Percentiles rank a stretch among this genome's conserved stretches.
Conservation (phyloP, 2,329 filamentous ascomycete genomes). For the Colletotrichum truncatum region DNA sequence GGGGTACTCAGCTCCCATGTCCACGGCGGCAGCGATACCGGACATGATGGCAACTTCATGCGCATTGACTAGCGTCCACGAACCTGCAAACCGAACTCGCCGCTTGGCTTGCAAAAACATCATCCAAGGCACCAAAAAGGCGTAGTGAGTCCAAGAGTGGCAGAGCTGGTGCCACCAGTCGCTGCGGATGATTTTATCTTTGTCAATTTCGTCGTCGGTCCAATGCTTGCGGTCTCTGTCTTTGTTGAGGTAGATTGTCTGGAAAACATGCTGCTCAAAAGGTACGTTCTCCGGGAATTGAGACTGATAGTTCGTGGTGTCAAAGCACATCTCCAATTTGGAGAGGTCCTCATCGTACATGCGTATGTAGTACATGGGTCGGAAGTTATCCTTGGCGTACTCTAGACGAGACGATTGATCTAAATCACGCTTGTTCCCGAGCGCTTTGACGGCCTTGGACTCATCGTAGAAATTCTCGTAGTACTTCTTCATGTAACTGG, state of each 20-base stretch:
- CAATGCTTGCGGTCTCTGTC: conserved; percentile 61
- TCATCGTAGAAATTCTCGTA: conserved; percentile 68
- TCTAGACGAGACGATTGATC: conserved; percentile 51
- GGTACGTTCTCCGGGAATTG: conserved; percentile 64
- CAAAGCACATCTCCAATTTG: conserved; percentile 73
- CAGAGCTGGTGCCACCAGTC: conserved; percentile 73
- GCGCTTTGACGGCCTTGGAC: conserved; percentile 50
- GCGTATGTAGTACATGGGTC: conserved; percentile 71
- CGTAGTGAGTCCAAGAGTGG: conserved; percentile 66
- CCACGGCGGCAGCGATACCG: conserved; percentile 74
- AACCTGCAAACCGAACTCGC: conserved; percentile 67
- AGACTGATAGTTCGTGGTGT: conserved; percentile 76
- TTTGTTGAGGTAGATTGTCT: conserved; percentile 67
- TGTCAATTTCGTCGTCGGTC: conserved; percentile 62
- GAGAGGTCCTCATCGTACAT: conserved; percentile 60
- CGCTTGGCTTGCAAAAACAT: conserved; percentile 71
- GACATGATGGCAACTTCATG: conserved; percentile 75
- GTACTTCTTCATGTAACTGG: conserved; percentile 71
- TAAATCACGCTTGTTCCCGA: conserved; percentile 40
- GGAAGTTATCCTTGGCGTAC: conserved; percentile 57
- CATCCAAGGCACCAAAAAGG: conserved; percentile 71
- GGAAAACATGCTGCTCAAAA: conserved; percentile 44
- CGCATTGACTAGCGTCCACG: conserved; percentile 74
- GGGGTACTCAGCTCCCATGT: conserved; percentile 72
- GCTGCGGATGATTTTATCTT: conserved; percentile 62